Percentiles rank a stretch among this genome's conserved stretches.
phyloP scores from a whole-genome alignment of 495 filamentous ascomycete genomes.

The Aspergillus campestris region DNA sequence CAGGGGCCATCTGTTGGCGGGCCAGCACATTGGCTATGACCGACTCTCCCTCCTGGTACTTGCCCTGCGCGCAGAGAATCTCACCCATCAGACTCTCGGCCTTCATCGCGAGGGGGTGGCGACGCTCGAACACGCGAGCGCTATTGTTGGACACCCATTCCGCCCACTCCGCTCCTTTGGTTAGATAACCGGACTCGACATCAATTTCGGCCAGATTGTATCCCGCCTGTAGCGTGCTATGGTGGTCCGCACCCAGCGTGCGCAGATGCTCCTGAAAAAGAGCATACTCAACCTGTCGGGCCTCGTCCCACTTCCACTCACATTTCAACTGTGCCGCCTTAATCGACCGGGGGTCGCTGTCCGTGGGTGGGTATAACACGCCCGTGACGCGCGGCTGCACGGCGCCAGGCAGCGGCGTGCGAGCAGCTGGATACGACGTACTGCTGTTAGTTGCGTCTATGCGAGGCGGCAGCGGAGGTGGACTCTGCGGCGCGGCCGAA shows the following conservation, averaged over 20 bases:
- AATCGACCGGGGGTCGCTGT: conserved; percentile 27
- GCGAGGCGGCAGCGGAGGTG: conserved; percentile 26
- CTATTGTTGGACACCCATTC: conserved; percentile 27
- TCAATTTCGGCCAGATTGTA: conserved; percentile 28
- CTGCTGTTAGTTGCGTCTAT: conserved; percentile 25
- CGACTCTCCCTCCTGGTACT: conserved; percentile 25
- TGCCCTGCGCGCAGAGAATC: conserved; percentile 20
- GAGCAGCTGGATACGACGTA: conserved; percentile 18
- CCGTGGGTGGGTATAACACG: conserved; percentile 11
- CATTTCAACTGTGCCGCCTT: conserved; percentile 24
- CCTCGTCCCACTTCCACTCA: conserved; percentile 23
- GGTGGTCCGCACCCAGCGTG: conserved; percentile 25
- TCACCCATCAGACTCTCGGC: conserved; percentile 27
- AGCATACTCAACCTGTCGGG: conserved; percentile 24
- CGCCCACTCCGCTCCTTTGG: conserved; percentile 25
- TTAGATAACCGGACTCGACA: conserved; percentile 16
- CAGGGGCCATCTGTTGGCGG: conserved; percentile 31
- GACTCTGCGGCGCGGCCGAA: conserved; percentile 3
- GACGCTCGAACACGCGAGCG: conserved; percentile 23
- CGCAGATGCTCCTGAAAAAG: conserved; percentile 31
- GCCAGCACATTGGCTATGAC: conserved; percentile 29
- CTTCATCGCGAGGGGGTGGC: conserved; percentile 26
- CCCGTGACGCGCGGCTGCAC: conserved; percentile 11
- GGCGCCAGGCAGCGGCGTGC: conserved; percentile 4
- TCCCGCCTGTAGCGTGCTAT: conserved; percentile 23